Evolutionary conservation across 768 basidiomycete species (phyloP), one percentile per base, ranked within the genome.

Genomic region (Tylopilus cervinicoccineus): DNA sequence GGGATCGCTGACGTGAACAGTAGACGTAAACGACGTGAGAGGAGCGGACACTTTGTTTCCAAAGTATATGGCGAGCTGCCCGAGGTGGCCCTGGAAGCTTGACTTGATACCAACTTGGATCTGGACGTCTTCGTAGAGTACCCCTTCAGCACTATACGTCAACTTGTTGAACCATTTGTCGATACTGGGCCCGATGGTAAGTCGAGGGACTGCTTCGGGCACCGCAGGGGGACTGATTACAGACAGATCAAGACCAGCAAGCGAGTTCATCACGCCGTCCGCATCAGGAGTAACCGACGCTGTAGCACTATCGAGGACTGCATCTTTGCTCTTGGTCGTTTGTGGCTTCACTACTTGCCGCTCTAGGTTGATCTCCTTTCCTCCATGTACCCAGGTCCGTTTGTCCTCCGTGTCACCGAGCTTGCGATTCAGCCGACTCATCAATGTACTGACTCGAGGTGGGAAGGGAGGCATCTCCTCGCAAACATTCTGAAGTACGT

Each of bases 391-490:
- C 95, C 95, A 97, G 0, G 88, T 93, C 46, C 93, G 77, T 70
- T 94, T 95, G 67, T 97, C 93, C 52, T 91, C 90, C n/a, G 89
- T 89, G 57, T 93, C 90, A 6, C 84, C 86, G 29, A 90, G 86
- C 63, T 94, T 95, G 62, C 83, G 85, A 65, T 95, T 88, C 33
- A 99, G 71, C 41, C 93, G 79, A 39, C 81, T 88, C 42, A 96
- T 75, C 8, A 99, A 75, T 2, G 94, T 87, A 50, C 93, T 95
- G 56, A 92, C 89, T 39, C 96, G 82, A 44, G 95, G 88, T 4
- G 95, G 94, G 77, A 96, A 99, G 5, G 95, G 93, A 1, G 96
- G 96, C 86, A 99, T 98, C 70, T 98, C 96, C 66, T 98, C 96
- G 65, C 94, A 97, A 13, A 98, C 82, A 53, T 91, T 90, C 63